phyloP scores from a whole-genome alignment of 805 yeast genomes.

The Lachancea mirantina region DNA sequence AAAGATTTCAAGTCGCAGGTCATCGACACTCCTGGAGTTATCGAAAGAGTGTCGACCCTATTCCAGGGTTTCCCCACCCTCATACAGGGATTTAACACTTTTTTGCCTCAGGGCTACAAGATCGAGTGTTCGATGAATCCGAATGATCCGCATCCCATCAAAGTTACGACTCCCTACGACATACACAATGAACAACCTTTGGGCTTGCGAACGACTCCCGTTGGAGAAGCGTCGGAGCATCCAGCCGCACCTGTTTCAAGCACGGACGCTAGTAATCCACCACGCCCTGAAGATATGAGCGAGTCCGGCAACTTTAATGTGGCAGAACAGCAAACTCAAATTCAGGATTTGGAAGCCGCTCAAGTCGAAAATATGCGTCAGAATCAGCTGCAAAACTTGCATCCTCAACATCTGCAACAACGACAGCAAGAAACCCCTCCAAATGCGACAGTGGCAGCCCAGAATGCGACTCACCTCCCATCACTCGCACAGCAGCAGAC shows the following conservation, averaged over 20 bases:
- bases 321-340: too few species aligned
- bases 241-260: too few species aligned
- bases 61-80: constrained; percentile 90
- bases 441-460: constrained; percentile 14
- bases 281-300: too few species aligned
- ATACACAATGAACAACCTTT: too few species aligned
- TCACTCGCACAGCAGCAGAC: constrained; percentile 12
- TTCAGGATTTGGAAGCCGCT: too few species aligned
- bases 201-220: too few species aligned
- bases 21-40: constrained; percentile 97
- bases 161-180: constrained; percentile 94
- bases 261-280: too few species aligned
- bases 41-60: constrained; percentile 84
- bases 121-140: constrained; percentile 89
- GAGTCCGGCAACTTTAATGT: too few species aligned
- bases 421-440: constrained; percentile 17
- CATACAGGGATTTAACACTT: constrained; percentile 96
- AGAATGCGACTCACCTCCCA: constrained; percentile 12
- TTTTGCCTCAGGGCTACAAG: constrained; percentile 91
- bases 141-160: constrained; percentile 87
- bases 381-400: neutral
- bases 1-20: constrained; percentile 95
- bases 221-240: too few species aligned
- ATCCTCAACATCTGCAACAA: constrained; percentile 24
- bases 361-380: too few species aligned